phyloP scores from a whole-genome alignment of 2,329 filamentous ascomycete species.

The Colletotrichum acutatum region DNA sequence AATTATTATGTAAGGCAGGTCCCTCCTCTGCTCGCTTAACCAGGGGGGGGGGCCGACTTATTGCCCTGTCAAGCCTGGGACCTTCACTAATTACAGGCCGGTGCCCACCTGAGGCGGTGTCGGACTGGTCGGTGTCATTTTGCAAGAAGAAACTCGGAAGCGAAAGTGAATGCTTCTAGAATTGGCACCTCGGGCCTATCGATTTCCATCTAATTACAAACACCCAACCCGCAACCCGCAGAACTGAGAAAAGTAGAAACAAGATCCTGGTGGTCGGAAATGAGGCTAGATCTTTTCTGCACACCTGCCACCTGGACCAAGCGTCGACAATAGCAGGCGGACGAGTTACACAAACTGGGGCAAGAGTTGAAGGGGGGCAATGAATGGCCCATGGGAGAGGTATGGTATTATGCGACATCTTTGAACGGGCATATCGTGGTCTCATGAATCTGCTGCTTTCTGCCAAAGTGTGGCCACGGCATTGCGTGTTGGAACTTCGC shows the following conservation, averaged over 20 bases:
- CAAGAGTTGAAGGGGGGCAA: background rate
- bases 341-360: background rate
- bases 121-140: background rate
- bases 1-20: background rate
- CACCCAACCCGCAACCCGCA: background rate
- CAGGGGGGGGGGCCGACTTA: background rate
- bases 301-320: constrained; percentile 8
- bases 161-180: constrained; percentile 31
- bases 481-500: constrained; percentile 8
- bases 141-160: constrained; percentile 12
- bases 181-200: constrained; percentile 15
- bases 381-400: background rate
- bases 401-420: background rate
- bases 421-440: constrained; percentile 10
- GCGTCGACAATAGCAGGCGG: background rate
- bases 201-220: constrained; percentile 26
- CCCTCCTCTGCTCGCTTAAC: background rate
- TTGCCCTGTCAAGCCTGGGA: constrained; percentile 5
- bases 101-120: constrained; percentile 31
- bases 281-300: constrained; percentile 23
- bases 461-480: background rate
- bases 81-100: constrained; percentile 20
- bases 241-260: background rate
- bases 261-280: constrained; percentile 24
- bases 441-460: constrained; percentile 1